Conservation (phyloP, 208 protist genomes). For the Leptomonas seymouri region DNA sequence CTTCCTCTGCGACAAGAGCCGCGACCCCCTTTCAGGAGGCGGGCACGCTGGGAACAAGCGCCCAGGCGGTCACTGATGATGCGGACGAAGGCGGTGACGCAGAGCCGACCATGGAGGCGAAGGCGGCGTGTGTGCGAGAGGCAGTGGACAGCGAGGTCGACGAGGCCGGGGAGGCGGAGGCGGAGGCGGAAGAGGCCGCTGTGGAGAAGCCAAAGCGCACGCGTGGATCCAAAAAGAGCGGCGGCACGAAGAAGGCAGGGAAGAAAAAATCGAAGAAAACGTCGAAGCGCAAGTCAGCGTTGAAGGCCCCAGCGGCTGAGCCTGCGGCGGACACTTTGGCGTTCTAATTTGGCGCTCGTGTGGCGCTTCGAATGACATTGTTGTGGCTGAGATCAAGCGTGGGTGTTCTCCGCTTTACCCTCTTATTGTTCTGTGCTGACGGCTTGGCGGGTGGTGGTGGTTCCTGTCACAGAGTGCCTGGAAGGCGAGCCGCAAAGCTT, state of each 20-base stretch:
- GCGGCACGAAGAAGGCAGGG: slow-evolving; percentile 25
- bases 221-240: neutral
- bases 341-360: slow-evolving; percentile 3
- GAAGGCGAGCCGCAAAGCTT: too few species aligned
- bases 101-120: slow-evolving; percentile 6
- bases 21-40: neutral
- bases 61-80: neutral
- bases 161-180: slow-evolving; percentile 11
- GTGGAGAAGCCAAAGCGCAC: slow-evolving; percentile 2
- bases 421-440: too few species aligned
- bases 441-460: too few species aligned
- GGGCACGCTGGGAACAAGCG: neutral
- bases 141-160: slow-evolving; percentile 1
- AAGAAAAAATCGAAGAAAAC: slow-evolving; percentile 32
- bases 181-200: slow-evolving; percentile 12
- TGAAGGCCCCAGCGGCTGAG: slow-evolving; percentile 5
- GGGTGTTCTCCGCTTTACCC: too few species aligned
- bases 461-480: too few species aligned
- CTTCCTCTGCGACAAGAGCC: neutral
- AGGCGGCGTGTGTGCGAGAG: neutral
- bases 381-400: too few species aligned
- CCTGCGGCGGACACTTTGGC: slow-evolving; percentile 13
- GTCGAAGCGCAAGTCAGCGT: slow-evolving; percentile 15
- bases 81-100: neutral
- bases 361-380: too few species aligned